These are phyloP conservation scores for Mortierella sp. DNA, from an alignment of 371 early-diverging fungal genomes.

Conservation along the genomic window DNA sequence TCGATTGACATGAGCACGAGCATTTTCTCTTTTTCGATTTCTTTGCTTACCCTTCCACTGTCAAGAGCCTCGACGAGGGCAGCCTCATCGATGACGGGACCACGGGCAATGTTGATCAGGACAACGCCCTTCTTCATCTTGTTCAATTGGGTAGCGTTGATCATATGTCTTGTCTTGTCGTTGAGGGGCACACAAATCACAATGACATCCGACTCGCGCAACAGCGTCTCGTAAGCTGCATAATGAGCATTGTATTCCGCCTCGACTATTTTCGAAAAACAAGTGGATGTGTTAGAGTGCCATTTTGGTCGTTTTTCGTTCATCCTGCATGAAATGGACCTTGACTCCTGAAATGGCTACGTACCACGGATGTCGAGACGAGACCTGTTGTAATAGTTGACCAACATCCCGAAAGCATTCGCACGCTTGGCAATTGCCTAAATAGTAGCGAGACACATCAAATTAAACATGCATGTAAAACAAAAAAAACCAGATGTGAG, in stretches of 20 bases:
- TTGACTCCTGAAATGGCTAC: background rate
- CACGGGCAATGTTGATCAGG: constrained; percentile 72
- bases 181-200: constrained; percentile 68
- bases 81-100: constrained; percentile 67
- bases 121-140: constrained; percentile 70
- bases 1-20: too few relatives aligned
- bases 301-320: background rate
- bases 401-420: constrained; percentile 69
- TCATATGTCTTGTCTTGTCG: constrained; percentile 61
- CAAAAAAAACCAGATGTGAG: background rate
- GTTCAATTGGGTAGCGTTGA: constrained; percentile 65
- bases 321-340: background rate
- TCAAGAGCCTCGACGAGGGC: constrained; percentile 70
- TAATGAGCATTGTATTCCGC: constrained; percentile 44
- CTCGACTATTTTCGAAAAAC: constrained; percentile 30
- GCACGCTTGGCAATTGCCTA: constrained; percentile 70
- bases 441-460: background rate
- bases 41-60: constrained; percentile 62
- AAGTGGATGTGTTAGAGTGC: background rate
- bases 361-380: constrained; percentile 56
- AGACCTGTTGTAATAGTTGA: constrained; percentile 68
- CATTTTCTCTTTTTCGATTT: background rate
- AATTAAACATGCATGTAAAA: background rate
- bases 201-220: constrained; percentile 72
- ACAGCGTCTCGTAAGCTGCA: constrained; percentile 57